Conservation (phyloP, 169 alveolate genomes). For the Eimeria acervulina region DNA sequence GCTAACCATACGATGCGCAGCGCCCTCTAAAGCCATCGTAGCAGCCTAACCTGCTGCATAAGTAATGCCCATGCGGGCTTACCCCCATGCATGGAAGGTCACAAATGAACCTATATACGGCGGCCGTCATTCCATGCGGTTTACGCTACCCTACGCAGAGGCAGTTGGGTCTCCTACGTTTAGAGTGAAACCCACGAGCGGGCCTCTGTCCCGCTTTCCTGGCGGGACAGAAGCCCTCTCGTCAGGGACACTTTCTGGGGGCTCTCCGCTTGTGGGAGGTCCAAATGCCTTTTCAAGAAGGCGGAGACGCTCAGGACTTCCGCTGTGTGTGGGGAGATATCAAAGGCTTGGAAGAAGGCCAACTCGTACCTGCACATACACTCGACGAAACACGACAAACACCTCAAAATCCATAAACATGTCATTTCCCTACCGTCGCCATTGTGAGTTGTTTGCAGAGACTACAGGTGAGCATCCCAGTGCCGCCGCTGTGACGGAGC, state of each 20-base stretch:
- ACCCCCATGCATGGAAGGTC: neutral
- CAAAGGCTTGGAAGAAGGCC: slow-evolving; percentile 47
- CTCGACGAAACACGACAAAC: neutral
- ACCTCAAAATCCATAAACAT: neutral
- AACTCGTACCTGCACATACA: slow-evolving; percentile 57
- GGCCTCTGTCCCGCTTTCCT: too few relatives aligned
- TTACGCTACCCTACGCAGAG: neutral
- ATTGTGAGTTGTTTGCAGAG: neutral
- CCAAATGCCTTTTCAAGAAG: neutral
- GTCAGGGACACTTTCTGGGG: neutral
- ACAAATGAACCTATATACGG: too few relatives aligned
- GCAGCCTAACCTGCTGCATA: neutral
- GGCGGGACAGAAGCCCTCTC: neutral
- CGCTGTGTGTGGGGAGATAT: slow-evolving; percentile 40
- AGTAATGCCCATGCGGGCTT: neutral
- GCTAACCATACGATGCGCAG: neutral
- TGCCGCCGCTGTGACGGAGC: neutral
- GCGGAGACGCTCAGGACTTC: slow-evolving; percentile 62
- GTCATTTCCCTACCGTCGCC: neutral
- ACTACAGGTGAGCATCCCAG: neutral
- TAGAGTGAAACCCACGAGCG: neutral
- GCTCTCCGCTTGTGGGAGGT: neutral
- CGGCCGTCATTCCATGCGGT: neutral
- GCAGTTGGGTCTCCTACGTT: neutral
- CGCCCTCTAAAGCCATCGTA: neutral